Evolutionary conservation across 139 green algal species (phyloP).

Genomic region (Chlamydomonas incerta): DNA sequence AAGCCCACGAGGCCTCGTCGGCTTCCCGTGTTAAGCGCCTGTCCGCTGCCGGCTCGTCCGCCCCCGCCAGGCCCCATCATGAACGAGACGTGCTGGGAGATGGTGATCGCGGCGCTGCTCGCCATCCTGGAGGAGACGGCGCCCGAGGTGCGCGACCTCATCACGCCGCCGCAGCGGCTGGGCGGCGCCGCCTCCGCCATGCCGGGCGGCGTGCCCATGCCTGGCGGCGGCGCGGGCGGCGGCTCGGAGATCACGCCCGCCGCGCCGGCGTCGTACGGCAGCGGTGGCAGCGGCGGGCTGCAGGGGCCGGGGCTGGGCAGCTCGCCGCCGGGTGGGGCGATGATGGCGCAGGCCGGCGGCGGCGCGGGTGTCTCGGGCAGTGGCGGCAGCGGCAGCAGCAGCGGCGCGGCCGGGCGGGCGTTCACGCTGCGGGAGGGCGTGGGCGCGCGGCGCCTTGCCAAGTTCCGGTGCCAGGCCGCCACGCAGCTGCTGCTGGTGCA

Average conservation of each 20-base stretch:
- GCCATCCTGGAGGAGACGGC: conserved; percentile 63
- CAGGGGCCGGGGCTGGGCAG: too few species aligned
- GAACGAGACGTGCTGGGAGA: conserved; percentile 57
- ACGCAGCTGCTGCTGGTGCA: conserved; percentile 95
- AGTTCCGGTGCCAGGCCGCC: conserved; percentile 76
- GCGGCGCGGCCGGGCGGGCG: conserved; percentile 7
- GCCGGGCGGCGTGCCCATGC: background rate
- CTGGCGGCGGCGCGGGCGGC: background rate
- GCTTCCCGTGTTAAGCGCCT: too few species aligned
- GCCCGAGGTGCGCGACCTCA: conserved; percentile 58
- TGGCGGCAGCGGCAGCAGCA: background rate
- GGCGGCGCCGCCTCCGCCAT: background rate
- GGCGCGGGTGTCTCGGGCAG: background rate
- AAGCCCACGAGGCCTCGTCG: too few species aligned
- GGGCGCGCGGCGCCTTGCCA: conserved; percentile 82
- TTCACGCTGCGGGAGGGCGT: conserved; percentile 76
- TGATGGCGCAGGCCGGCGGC: conserved; percentile 10
- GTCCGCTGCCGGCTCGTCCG: too few species aligned
- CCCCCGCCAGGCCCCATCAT: conserved; percentile 49
- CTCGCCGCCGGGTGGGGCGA: too few species aligned
- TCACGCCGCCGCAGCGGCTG: conserved; percentile 22
- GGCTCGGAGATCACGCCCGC: conserved; percentile 1
- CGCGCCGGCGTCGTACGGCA: too few species aligned
- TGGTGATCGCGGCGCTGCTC: conserved; percentile 66
- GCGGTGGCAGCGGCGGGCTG: too few species aligned